Percentiles rank a stretch among this genome's conserved stretches.
Conservation (phyloP, 1,284 basidiomycete species). For the Puccinia polysora region DNA sequence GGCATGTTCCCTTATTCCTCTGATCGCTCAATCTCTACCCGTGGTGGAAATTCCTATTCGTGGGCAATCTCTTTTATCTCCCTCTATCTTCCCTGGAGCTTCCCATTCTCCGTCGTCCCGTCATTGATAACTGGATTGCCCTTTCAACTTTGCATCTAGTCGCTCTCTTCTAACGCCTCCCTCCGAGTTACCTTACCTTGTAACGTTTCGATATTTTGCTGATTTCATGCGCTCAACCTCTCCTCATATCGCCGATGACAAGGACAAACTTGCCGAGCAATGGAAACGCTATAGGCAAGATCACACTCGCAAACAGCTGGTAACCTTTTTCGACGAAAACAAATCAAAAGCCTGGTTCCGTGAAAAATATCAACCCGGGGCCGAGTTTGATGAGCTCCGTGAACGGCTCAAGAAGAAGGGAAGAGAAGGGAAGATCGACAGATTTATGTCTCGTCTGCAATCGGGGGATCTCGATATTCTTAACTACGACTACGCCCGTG, state of each 20-base stretch:
- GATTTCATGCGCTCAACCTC: slow-evolving; percentile 47
- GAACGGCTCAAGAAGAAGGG: slow-evolving; percentile 38
- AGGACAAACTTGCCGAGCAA: slow-evolving; percentile 47
- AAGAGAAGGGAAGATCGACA: slow-evolving; percentile 21
- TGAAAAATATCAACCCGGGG: slow-evolving; percentile 37
- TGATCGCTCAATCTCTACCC: neutral
- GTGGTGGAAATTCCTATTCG: slow-evolving; percentile 14
- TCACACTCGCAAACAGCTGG: slow-evolving; percentile 44
- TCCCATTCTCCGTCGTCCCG: neutral
- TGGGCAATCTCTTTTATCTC: neutral
- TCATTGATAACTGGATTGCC: too few species aligned
- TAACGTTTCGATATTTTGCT: slow-evolving; percentile 48
- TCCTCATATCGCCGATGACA: slow-evolving; percentile 44
- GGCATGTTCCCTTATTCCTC: slow-evolving; percentile 26
- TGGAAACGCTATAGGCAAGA: slow-evolving; percentile 49
- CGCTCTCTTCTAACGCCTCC: slow-evolving; percentile 47
- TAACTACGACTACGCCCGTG: slow-evolving; percentile 37
- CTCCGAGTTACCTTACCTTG: slow-evolving; percentile 47
- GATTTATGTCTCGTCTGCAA: slow-evolving; percentile 16
- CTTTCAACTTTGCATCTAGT: slow-evolving; percentile 26
- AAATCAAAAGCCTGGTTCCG: slow-evolving; percentile 42
- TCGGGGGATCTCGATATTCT: slow-evolving; percentile 36
- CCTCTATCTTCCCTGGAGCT: neutral
- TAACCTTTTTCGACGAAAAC: slow-evolving; percentile 46
- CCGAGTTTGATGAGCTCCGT: slow-evolving; percentile 36